Base-by-base conservation (phyloP, 352 stramenopile genomes). In the Phytopythium oedochilum region DNA sequence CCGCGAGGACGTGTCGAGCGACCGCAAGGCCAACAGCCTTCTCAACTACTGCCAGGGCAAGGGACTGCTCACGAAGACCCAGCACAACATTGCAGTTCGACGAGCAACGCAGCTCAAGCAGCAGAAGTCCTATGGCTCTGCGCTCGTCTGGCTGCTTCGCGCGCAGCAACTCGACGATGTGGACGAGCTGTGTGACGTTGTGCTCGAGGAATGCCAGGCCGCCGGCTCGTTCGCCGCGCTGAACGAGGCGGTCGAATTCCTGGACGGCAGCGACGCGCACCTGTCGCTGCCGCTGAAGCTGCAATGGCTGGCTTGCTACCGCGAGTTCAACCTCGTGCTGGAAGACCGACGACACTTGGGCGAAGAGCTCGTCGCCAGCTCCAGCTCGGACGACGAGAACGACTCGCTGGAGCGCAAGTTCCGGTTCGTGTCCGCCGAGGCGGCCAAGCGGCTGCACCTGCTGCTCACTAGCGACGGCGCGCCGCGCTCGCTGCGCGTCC, bases 241-340 rank as follows among this genome's bases (percentile, higher is more conserved):
- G 31, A 66, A 90, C 28, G 75, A 88, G 57, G 75, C 80, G 2
- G 73, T 86, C 34, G 81, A 91, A 46, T 89, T 89, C 59, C 61
- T 91, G 43, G 78, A 87, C 26, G 28, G 62, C 15, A 55, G 49
- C 25, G 49, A 55, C 15, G n/a, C 40, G 28, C 66, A 76, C 23
- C 59, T 86, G 34, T 64, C 75, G 17, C 66, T 64, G 31, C 78
- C 77, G 18, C 67, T 78, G 39, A 73, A 71, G 48, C 56, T 90
- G 20, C 58, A 63, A 31, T 93, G 83, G 76, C 54, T 90, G 5
- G 66, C 89, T 17, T 68, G 65, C 34, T 93, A 89, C 62, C 77
- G 83, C 5, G 81, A 93, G 56, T 70, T 90, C 15, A 60, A 71
- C 38, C 55, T 93, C 20, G 75, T 92, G 42, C 59, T 90, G 0